Evolutionary conservation across 2,329 filamentous ascomycete genomes (phyloP).

Genomic region (Dactylellina leptospora): DNA sequence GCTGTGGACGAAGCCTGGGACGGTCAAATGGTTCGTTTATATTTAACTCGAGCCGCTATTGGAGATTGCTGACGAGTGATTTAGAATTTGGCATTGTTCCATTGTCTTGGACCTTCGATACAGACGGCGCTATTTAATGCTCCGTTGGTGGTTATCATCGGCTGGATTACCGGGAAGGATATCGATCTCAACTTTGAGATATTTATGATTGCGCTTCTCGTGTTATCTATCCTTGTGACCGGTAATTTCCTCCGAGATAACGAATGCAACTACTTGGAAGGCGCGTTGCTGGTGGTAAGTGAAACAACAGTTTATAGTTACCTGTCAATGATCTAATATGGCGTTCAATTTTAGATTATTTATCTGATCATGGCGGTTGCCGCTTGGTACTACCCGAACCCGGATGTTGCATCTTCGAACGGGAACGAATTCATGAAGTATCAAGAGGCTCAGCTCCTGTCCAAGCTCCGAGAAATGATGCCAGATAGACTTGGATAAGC

Average conservation of each 20-base stretch:
- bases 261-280: slow-evolving; percentile 91
- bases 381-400: slow-evolving; percentile 68
- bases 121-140: slow-evolving; percentile 91
- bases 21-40: slow-evolving; percentile 64
- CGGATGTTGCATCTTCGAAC: slow-evolving; percentile 52
- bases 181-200: slow-evolving; percentile 87
- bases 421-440: slow-evolving; percentile 20
- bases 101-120: slow-evolving; percentile 85
- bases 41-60: slow-evolving; percentile 45
- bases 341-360: slow-evolving; percentile 66
- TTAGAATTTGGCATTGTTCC: slow-evolving; percentile 84
- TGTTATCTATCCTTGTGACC: slow-evolving; percentile 84
- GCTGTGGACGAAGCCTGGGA: slow-evolving; percentile 86
- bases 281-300: slow-evolving; percentile 75
- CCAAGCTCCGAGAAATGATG: not conserved
- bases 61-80: not conserved
- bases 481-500: too few species aligned
- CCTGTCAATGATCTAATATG: not conserved
- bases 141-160: slow-evolving; percentile 81
- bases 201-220: slow-evolving; percentile 82
- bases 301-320: too few species aligned
- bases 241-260: slow-evolving; percentile 87
- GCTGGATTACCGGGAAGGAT: slow-evolving; percentile 75
- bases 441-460: not conserved
- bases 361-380: slow-evolving; percentile 71